Conservation (phyloP, 768 basidiomycete species). For the Phaffia australis region DNA sequence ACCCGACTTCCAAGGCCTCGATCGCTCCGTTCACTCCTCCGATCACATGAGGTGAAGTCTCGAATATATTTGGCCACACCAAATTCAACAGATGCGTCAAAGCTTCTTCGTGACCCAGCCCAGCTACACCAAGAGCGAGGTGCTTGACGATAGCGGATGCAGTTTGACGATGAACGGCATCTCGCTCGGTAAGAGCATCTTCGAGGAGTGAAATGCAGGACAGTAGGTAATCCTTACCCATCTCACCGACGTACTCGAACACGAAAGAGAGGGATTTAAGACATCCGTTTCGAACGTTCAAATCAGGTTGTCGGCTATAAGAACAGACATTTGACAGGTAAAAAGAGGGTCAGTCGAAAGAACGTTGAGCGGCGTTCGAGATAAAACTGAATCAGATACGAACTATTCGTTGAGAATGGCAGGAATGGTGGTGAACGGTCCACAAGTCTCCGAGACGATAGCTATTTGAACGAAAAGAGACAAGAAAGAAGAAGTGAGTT, state of each 20-base stretch:
- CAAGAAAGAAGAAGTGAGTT: not conserved
- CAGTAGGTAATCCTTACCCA: constrained; percentile 89
- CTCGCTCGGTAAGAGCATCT: constrained; percentile 94
- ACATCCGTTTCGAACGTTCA: constrained; percentile 98
- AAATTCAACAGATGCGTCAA: constrained; percentile 96
- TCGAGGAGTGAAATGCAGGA: constrained; percentile 97
- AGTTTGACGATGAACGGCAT: constrained; percentile 95
- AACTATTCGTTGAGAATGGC: constrained; percentile 98
- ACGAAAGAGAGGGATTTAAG: constrained; percentile 97
- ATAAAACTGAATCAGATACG: constrained; percentile 40
- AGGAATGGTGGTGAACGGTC: constrained; percentile 87
- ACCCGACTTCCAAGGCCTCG: constrained; percentile 90
- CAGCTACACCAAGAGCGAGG: constrained; percentile 83
- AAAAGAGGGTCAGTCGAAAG: not conserved
- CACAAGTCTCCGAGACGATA: constrained; percentile 41
- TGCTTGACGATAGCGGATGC: constrained; percentile 98
- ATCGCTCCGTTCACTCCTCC: constrained; percentile 97
- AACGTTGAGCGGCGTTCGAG: not conserved
- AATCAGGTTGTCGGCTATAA: constrained; percentile 50
- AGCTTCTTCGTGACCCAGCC: constrained; percentile 94
- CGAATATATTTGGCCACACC: constrained; percentile 98
- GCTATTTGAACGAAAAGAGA: constrained; percentile 40
- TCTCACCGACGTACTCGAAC: constrained; percentile 97
- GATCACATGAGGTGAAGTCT: constrained; percentile 95
- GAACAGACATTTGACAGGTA: not conserved